Conservation (phyloP, 345 rosid genomes). For the Eucalyptus curtisii region DNA sequence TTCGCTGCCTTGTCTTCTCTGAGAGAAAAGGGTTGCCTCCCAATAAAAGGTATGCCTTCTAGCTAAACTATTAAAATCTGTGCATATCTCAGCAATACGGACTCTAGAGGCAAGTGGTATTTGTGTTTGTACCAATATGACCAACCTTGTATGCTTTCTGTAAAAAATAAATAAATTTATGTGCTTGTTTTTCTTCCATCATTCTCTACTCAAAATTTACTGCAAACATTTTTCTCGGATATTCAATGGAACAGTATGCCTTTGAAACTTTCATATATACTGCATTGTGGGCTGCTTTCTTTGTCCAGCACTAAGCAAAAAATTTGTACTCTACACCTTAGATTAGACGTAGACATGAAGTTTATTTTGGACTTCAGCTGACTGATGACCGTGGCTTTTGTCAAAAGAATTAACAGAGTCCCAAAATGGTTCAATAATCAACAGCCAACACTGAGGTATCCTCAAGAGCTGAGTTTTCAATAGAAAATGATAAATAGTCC, state of each 20-base stretch:
- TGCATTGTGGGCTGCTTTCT: neutral
- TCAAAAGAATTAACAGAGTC: neutral
- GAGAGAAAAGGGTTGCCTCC: constrained; percentile 8
- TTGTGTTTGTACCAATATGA: neutral
- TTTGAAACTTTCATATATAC: neutral
- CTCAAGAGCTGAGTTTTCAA: neutral
- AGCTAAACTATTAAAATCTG: neutral
- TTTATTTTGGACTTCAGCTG: neutral
- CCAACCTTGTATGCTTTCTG: neutral
- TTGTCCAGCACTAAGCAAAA: neutral
- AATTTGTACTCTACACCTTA: neutral
- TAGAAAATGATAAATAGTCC: neutral
- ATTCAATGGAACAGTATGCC: neutral
- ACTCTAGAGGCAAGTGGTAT: neutral
- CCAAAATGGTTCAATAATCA: neutral
- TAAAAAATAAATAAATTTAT: neutral
- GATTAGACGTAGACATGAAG: neutral
- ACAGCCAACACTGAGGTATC: neutral
- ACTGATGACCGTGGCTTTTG: neutral
- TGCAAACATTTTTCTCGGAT: neutral
- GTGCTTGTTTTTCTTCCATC: neutral
- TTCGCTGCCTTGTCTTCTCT: constrained; percentile 8
- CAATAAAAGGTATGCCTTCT: constrained; percentile 6
- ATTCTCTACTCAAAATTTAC: neutral
- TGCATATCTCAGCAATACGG: neutral